These are phyloP conservation scores for Pseudopyrenochaeta lycopersici DNA, from an alignment of 2,329 filamentous ascomycete species.

Conservation along the genomic window DNA sequence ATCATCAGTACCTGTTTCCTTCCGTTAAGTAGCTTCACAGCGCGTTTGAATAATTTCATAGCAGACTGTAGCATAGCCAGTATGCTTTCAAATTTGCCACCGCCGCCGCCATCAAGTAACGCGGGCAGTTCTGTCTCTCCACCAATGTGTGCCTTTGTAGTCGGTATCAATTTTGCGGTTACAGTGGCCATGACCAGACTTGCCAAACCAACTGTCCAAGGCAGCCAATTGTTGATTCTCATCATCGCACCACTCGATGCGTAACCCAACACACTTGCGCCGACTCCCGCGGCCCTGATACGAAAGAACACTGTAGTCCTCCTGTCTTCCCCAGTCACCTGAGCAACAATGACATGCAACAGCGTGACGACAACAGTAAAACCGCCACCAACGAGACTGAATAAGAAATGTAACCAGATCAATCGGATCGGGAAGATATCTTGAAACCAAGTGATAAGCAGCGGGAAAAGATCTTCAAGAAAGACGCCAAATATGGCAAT, in stretches of 20 bases:
- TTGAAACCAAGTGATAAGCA: constrained; percentile 23
- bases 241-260: constrained; percentile 19
- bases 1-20: constrained; percentile 17
- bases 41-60: neutral
- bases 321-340: constrained; percentile 20
- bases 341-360: constrained; percentile 28
- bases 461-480: constrained; percentile 21
- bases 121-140: neutral
- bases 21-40: constrained; percentile 7
- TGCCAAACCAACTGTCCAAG: constrained; percentile 19
- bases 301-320: constrained; percentile 25
- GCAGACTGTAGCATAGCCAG: neutral
- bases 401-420: constrained; percentile 27
- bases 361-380: constrained; percentile 24
- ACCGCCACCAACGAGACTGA: constrained; percentile 20
- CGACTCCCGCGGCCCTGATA: constrained; percentile 21
- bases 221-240: constrained; percentile 13
- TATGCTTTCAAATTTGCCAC: neutral
- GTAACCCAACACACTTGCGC: constrained; percentile 24
- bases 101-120: neutral
- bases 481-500: constrained; percentile 25
- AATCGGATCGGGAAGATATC: constrained; percentile 20
- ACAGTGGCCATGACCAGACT: constrained; percentile 7
- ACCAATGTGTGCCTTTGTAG: constrained; percentile 2
- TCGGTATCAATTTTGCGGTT: constrained; percentile 17